Conservation (phyloP, 139 green algal species). For the Ulvella scutata region DNA sequence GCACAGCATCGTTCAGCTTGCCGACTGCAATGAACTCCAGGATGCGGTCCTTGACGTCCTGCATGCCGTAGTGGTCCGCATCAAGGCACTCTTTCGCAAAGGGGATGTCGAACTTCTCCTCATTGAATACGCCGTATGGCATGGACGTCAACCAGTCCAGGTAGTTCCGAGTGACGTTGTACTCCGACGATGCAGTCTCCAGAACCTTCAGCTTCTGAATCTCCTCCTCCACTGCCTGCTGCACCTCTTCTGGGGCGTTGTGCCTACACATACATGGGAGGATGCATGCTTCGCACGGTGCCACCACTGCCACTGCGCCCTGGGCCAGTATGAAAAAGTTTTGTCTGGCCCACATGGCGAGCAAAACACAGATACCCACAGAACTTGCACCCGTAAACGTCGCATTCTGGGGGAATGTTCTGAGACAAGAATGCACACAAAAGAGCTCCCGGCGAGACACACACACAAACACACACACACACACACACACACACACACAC, state of each 20-base stretch:
- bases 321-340: too few species aligned
- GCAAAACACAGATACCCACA: too few species aligned
- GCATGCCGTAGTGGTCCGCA: conserved; percentile 88
- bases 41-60: conserved; percentile 93
- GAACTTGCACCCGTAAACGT: too few species aligned
- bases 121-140: conserved; percentile 63
- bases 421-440: background rate
- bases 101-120: conserved; percentile 74
- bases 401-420: background rate
- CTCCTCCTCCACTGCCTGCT: conserved; percentile 73
- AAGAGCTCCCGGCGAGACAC: background rate
- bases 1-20: conserved; percentile 24
- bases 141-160: conserved; percentile 92
- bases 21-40: conserved; percentile 95
- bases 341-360: too few species aligned
- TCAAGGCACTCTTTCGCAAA: conserved; percentile 54
- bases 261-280: background rate
- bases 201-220: conserved; percentile 76
- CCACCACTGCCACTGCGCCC: too few species aligned
- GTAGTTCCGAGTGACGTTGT: conserved; percentile 94
- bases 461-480: too few species aligned
- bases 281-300: background rate
- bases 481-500: background rate
- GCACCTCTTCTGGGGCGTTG: conserved; percentile 18
- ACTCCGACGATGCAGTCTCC: conserved; percentile 79